Base-by-base conservation (phyloP, 306 rosid genomes). In the Ormosia semicastrata region DNA sequence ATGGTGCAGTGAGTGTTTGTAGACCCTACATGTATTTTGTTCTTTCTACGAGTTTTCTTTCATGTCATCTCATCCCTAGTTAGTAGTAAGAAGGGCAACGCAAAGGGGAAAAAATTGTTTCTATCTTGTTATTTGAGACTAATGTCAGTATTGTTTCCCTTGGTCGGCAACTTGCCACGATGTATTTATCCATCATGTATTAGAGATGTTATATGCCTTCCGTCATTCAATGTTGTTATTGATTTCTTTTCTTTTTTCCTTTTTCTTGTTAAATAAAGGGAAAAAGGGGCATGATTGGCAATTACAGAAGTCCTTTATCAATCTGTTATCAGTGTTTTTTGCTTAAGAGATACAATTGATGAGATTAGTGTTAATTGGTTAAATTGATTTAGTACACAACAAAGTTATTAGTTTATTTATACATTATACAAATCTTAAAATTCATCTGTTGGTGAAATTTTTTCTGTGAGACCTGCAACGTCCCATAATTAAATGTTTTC, bases 1-100 rank as follows among this genome's bases (percentile, higher is more conserved):
- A 57, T 68, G 63, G 72, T 36, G 86, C 60, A 60, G 58, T 47
- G 52, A 75, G 53, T 43, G 81, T 66, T 66, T 54, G 34, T 73
- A 54, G 69, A 46, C 68, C 76, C 57, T 30, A 15, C 47, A 13
- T 53, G 66, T 40, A 30, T 50, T 50, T 46, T 67, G 54, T 49
- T 37, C 6, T 76, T 76, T 76, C 17, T 24, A 39, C 5, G 33
- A 65, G 46, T 56, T 44, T 59, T 81, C 62, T 44, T 59, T 81
- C 62, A 75, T 75, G 64, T 80, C 36, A 47, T 34, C 41, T 34
- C 6, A 14, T 60, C 4, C 13, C 73, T 62, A 53, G 66, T 41
- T 14, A 8, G 50, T 58, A 39, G 70, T 67, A 10, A 10, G 52
- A 15, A 80, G 69, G 66, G 44, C 24, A 44, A 53, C 8, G 7